These are phyloP conservation scores for Camellia japonica DNA, from an alignment of 148 eudicot genomes.

Conservation along the genomic window DNA sequence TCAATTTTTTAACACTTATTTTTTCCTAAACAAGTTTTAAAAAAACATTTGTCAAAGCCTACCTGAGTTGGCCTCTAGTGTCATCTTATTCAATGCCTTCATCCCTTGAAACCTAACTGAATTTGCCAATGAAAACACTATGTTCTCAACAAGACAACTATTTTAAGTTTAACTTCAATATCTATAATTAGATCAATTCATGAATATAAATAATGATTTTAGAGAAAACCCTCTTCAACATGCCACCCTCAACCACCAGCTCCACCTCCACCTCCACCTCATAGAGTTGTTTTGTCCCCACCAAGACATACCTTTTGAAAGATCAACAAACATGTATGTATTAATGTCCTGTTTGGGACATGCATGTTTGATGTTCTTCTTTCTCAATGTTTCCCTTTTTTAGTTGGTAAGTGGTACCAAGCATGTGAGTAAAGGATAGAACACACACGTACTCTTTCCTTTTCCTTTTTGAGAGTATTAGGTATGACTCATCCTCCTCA, in stretches of 20 bases:
- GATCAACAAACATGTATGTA: not conserved
- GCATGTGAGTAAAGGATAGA: not conserved
- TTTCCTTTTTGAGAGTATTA: not conserved
- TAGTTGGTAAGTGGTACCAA: slow-evolving; percentile 6
- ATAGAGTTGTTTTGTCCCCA: slow-evolving; percentile 1
- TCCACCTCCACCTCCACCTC: not conserved
- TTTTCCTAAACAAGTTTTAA: too few relatives aligned
- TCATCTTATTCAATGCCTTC: too few relatives aligned
- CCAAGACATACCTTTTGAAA: not conserved
- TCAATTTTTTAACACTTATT: too few relatives aligned
- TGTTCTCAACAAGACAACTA: too few relatives aligned
- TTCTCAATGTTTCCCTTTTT: not conserved
- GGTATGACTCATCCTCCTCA: too few relatives aligned
- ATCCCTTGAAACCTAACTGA: too few relatives aligned
- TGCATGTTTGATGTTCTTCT: not conserved
- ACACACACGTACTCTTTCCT: not conserved
- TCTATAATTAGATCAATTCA: not conserved
- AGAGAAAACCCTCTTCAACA: not conserved
- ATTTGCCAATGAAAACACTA: too few relatives aligned
- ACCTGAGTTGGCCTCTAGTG: too few relatives aligned
- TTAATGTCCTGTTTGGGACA: slow-evolving; percentile 6
- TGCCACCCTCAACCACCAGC: slow-evolving; percentile 19
- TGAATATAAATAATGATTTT: not conserved
- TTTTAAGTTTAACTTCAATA: too few relatives aligned
- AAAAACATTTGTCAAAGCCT: too few relatives aligned